Base-by-base conservation (phyloP, 805 yeast genomes). In the Wickerhamomyces alni region DNA sequence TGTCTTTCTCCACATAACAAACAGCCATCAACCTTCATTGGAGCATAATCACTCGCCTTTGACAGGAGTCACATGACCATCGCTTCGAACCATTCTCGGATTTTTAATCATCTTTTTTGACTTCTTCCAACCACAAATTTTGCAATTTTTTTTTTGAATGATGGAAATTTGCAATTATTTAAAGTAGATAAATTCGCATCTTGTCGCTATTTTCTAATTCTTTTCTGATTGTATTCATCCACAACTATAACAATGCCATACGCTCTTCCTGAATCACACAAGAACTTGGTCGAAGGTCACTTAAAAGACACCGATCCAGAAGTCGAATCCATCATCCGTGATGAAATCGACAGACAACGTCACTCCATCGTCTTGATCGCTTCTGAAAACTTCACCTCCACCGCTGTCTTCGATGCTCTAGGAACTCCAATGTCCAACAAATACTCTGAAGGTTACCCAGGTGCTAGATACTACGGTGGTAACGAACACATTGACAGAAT, bases 381-480 rank as follows among this genome's bases (percentile, higher is more conserved):
- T 17, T 84, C 95, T 33, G 99, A 91, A 63, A 91, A 91, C 67
- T 91, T 89, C 74, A 91, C 99, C 41, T 85, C 97, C 36, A 85
- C 82, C 51, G 82, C 96, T 18, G 99, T 91, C 25, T 85, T 91
- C 78, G 96, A 91, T 61, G 78, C 87, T 36, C 74, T 91, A 57
- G 98, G 98, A 49, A 84, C 96, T 21, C 95, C 87, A 61, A 87
- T 91, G 96, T 89, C 86, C 65, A 91, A 91, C 77, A 91, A 91
- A 71, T 91, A 91, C 69, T 88, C 97, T 10, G 99, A 91, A 67
- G 98, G 98, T 48, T 91, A 91, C 67, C 99, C 99, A 31, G 96
- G 96, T 51, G 95, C 88, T 47, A 80, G 99, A 64, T 91, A 91
- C 72, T 91, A 91, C 62, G 99, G 99, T 65, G 99, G 99, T 63